Evolutionary conservation across 2,329 filamentous ascomycete genomes (phyloP).

Genomic region (Sarocladiaceae sp.): DNA sequence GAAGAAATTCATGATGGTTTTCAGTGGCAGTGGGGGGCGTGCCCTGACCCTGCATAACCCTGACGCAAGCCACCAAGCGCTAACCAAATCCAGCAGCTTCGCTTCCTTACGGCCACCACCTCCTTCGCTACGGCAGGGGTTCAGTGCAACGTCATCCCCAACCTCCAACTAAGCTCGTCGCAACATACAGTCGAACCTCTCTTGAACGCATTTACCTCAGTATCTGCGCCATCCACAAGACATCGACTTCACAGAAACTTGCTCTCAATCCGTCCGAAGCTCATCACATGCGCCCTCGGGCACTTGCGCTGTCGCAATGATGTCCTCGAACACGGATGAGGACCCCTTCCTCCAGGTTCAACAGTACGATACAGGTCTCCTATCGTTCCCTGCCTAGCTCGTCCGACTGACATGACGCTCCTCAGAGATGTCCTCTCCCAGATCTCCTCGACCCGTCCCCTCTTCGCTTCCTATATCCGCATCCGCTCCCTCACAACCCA

Average conservation of each 20-base stretch:
- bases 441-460: constrained; percentile 71
- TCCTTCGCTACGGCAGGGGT: constrained; percentile 3
- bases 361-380: constrained; percentile 40
- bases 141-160: constrained; percentile 25
- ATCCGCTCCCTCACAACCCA: constrained; percentile 76
- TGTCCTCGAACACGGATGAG: constrained; percentile 61
- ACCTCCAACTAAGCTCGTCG: constrained; percentile 15
- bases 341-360: constrained; percentile 69
- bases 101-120: background rate
- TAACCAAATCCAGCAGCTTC: background rate
- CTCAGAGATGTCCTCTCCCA: constrained; percentile 80
- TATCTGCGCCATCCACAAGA: too few relatives aligned
- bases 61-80: background rate
- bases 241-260: too few relatives aligned
- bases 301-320: constrained; percentile 38
- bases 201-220: constrained; percentile 4
- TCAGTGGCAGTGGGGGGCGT: too few relatives aligned
- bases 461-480: constrained; percentile 91
- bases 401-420: constrained; percentile 8
- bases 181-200: constrained; percentile 16
- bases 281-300: background rate
- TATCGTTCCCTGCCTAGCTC: background rate
- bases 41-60: too few relatives aligned
- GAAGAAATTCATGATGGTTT: too few relatives aligned
- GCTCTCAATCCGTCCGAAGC: too few relatives aligned